Base-by-base conservation (phyloP, 164 flowering plant species). In the Berberis vulgaris region DNA sequence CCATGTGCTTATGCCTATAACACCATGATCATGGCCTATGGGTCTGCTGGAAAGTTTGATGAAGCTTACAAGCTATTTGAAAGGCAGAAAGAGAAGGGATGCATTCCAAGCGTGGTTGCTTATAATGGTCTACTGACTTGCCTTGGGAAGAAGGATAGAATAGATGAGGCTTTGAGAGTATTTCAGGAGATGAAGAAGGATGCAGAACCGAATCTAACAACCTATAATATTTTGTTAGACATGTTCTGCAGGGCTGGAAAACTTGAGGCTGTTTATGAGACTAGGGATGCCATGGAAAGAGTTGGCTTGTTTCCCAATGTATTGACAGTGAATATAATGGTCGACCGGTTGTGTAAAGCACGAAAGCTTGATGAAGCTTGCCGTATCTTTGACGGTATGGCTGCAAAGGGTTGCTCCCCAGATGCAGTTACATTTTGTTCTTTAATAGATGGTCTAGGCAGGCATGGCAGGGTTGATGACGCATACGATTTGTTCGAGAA, bases 21-120 rank as follows among this genome's bases (percentile, higher is more conserved):
- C 73, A 93, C 97, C 61, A 86, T 93, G 97, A 88, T 93, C 61
- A 90, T 93, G 97, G 98, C 96, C 43, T 93, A 85, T 75, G 93
- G 97, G 12, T 82, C 84, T 6, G 83, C 81, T 65, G 98, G 98
- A 54, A 86, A 67, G 78, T 93, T 93, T 70, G 82, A 87, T 46
- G 86, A 90, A 71, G 97, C 92, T 45, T 88, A 83, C 68, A 74
- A 65, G 64, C 75, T 93, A 70, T 92, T 93, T 49, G 98, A 93
- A 76, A 83, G 91, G 78, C 88, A 80, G 57, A 93, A 78, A 63
- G 78, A 41, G 65, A 93, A 86, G 66, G 98, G 98, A 8, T 80
- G 79, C 69, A 88, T 90, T 60, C 98, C 98, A 8, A 85, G 88
- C 59, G 96, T 93, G 47, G 74, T 93, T 72, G 86, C 98, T 46